A percentile compares a stretch with the other conserved stretches of the same genome.
Conservation (phyloP, 225 moss, liverwort and hornwort genomes). For the Takakia lepidozioides region DNA sequence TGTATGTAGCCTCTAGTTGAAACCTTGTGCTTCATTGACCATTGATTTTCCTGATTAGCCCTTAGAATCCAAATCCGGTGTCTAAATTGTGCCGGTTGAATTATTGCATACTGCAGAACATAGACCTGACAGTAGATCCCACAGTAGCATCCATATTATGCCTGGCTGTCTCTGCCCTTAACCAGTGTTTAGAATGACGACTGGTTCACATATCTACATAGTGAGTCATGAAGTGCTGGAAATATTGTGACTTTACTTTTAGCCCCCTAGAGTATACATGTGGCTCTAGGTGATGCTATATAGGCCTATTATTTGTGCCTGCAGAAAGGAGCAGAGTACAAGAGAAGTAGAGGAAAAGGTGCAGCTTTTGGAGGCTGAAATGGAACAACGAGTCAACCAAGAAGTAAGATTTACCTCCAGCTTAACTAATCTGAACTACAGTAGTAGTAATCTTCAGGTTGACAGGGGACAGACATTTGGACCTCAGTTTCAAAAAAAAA, state of each 20-base stretch:
- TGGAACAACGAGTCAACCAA: slow-evolving; percentile 24
- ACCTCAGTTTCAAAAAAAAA: no score
- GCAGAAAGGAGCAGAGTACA: slow-evolving; percentile 35
- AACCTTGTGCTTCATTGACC: no score
- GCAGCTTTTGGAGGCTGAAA: slow-evolving; percentile 24
- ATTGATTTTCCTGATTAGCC: no score
- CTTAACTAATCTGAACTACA: neutral
- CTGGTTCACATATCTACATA: no score
- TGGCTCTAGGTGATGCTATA: neutral
- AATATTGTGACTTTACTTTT: neutral
- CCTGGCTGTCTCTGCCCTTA: no score
- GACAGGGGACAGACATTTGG: no score
- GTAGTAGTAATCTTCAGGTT: neutral
- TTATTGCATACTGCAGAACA: no score
- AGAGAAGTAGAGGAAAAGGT: slow-evolving; percentile 24
- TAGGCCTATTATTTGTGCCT: neutral
- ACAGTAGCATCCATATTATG: no score
- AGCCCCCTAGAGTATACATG: neutral
- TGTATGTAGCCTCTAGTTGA: slow-evolving; percentile 12
- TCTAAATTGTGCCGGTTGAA: no score
- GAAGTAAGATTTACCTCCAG: slow-evolving; percentile 21
- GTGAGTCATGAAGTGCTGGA: neutral
- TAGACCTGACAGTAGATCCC: no score
- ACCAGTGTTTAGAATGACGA: no score
- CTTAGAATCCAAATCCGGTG: no score